These are phyloP conservation scores for Tuber calosporum DNA, from an alignment of 495 filamentous ascomycete genomes.

Conservation along the genomic window DNA sequence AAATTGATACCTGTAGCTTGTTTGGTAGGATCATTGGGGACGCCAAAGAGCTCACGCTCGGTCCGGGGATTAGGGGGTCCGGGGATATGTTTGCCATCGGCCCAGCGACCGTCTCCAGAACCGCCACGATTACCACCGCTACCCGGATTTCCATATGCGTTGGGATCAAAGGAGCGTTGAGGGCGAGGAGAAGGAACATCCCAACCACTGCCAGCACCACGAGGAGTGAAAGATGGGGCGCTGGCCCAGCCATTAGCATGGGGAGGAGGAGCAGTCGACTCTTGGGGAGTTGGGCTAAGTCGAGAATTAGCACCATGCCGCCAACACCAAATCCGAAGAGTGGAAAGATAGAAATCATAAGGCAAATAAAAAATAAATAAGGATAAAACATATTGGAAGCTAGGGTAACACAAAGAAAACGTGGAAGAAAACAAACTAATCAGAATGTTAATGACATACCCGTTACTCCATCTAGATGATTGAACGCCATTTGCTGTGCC, in stretches of 20 bases:
- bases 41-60: conserved; percentile 93
- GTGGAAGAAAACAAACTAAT: conserved; percentile 7
- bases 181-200: conserved; percentile 36
- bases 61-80: conserved; percentile 78
- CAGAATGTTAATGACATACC: conserved; percentile 43
- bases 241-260: conserved; percentile 53
- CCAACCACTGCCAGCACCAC: conserved; percentile 36
- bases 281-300: conserved; percentile 41
- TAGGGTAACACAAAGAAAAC: conserved; percentile 18
- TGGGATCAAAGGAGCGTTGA: conserved; percentile 34
- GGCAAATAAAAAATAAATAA: conserved; percentile 19
- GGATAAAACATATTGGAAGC: conserved; percentile 16
- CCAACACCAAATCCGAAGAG: conserved; percentile 9
- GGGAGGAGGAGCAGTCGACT: conserved; percentile 50
- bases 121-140: conserved; percentile 26
- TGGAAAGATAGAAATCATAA: conserved; percentile 15
- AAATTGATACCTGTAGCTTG: conserved; percentile 98
- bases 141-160: conserved; percentile 34
- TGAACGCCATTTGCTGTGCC: conserved; percentile 39
- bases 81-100: conserved; percentile 90
- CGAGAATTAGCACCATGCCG: conserved; percentile 19
- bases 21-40: conserved; percentile 86
- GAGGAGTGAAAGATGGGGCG: conserved; percentile 65
- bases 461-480: conserved; percentile 39
- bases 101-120: conserved; percentile 90